Evolutionary conservation across 495 filamentous ascomycete species (phyloP), one percentile per base, ranked within the genome.

Genomic region (Patellaria atrata): DNA sequence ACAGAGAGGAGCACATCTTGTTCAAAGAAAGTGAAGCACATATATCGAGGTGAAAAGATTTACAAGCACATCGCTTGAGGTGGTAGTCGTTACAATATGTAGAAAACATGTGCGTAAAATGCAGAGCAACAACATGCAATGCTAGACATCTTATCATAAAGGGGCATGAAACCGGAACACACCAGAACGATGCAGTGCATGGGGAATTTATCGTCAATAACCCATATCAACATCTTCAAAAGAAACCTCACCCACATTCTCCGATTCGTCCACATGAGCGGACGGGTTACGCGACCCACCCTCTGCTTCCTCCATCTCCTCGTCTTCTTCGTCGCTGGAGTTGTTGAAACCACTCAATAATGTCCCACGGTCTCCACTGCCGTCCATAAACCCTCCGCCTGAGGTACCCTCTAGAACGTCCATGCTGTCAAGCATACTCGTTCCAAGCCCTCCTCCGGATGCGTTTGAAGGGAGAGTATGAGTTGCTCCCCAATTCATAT

Each of bases 281-380:
- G 33, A 40, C 26, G 46, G 32, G 30, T 42, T 37, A 17, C 48
- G 18, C 12, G 22, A 28, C 33, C 31, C 29, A 10, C 73, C 68
- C 30, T 73, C 84, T 38, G 78, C 82, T 31, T 86, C 85, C 34
- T 84, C 80, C 70, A 82, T 76, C 41, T 97, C 89, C 46, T 94
- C 89, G 43, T 97, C 89, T 37, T 96, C 89, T 47, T 94, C 89
- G 44, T 92, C 85, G 49, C 84, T 94, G 9, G 82, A 92, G 59
- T 79, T 89, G 44, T 80, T 84, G 56, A 96, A 97, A n/a, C 82
- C 86, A 53, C 82, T 89, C 37, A 85, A 65, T n/a, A 92, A 62
- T 12, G 39, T 45, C 5, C 27, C 33, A 5, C n/a, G 23, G 9
- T 12, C 31, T 6, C 31, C 31, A 19, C 41, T 23, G 72, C 67